phyloP scores from a whole-genome alignment of 2,329 filamentous ascomycete genomes.

The Sphaceloma murrayae region DNA sequence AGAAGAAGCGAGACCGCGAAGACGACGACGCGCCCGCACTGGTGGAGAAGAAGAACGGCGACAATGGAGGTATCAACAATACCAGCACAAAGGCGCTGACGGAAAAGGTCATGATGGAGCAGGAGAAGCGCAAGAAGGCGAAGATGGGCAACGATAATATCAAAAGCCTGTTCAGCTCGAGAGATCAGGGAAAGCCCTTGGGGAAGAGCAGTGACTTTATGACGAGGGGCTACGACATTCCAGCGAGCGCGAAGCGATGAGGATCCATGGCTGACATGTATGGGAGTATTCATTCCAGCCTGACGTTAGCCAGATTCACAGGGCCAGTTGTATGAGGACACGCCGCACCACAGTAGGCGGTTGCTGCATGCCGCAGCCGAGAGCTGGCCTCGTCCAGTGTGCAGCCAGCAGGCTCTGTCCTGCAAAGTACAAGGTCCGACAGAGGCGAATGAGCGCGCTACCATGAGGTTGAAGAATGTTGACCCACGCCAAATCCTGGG shows the following conservation, averaged over 20 bases:
- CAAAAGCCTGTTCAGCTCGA: conserved; percentile 38
- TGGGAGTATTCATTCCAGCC: too few relatives aligned
- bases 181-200: conserved; percentile 28
- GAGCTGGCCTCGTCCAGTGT: too few relatives aligned
- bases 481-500: too few relatives aligned
- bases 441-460: too few relatives aligned
- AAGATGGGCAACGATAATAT: conserved; percentile 52
- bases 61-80: conserved; percentile 64
- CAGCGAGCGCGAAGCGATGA: conserved; percentile 23
- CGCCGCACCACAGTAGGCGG: too few relatives aligned
- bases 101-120: conserved; percentile 75
- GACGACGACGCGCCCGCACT: conserved; percentile 18
- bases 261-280: too few relatives aligned
- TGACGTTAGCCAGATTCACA: too few relatives aligned
- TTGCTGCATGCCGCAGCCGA: too few relatives aligned
- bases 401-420: too few relatives aligned
- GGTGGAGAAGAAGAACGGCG: conserved; percentile 14
- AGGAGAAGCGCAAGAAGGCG: conserved; percentile 71
- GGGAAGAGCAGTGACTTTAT: conserved; percentile 42
- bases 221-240: conserved; percentile 38
- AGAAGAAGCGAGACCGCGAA: conserved; percentile 48
- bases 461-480: too few relatives aligned
- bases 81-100: conserved; percentile 75
- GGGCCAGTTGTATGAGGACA: too few relatives aligned
- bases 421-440: too few relatives aligned